A percentile compares a stretch with the other conserved stretches of the same genome.
Evolutionary conservation across 2,329 filamentous ascomycete genomes (phyloP).

Genomic region (Colletotrichum sp.): DNA sequence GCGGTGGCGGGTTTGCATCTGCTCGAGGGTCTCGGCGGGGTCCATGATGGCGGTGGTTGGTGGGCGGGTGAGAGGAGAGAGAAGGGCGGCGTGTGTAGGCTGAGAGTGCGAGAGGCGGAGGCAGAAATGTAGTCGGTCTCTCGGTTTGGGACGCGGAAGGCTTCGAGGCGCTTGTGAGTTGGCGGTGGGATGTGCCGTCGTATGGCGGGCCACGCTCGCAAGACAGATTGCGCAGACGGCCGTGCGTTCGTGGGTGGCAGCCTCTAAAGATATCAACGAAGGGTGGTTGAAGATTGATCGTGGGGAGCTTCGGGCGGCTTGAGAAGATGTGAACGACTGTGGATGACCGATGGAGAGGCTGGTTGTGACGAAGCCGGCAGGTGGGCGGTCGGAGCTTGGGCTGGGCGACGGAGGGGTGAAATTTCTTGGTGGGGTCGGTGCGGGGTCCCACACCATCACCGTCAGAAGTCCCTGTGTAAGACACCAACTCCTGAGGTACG

Average conservation of each 20-base stretch:
- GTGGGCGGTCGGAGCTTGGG: not conserved
- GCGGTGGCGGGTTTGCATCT: slow-evolving; percentile 79
- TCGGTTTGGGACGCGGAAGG: too few species aligned
- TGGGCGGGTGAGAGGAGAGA: too few species aligned
- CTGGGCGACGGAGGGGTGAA: slow-evolving; percentile 4
- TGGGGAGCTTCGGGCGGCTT: not conserved
- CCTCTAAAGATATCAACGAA: not conserved
- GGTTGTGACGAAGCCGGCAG: not conserved
- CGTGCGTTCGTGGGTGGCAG: not conserved
- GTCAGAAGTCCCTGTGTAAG: not conserved
- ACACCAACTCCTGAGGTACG: not conserved
- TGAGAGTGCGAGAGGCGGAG: too few species aligned
- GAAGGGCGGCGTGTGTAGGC: too few species aligned
- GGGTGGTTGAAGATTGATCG: accelerated
- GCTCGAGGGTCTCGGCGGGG: slow-evolving; percentile 67
- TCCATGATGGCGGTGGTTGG: slow-evolving; percentile 30
- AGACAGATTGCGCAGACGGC: not conserved
- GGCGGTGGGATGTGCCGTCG: not conserved
- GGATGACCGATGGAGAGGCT: not conserved
- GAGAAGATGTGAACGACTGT: not conserved
- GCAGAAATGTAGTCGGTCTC: too few species aligned
- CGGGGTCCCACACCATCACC: not conserved
- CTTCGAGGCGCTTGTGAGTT: not conserved
- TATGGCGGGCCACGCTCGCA: accelerated
- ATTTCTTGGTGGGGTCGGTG: slow-evolving; percentile 18